Base-by-base conservation (phyloP, 1,139 yeast genomes). In the Yamadazyma triangularis region DNA sequence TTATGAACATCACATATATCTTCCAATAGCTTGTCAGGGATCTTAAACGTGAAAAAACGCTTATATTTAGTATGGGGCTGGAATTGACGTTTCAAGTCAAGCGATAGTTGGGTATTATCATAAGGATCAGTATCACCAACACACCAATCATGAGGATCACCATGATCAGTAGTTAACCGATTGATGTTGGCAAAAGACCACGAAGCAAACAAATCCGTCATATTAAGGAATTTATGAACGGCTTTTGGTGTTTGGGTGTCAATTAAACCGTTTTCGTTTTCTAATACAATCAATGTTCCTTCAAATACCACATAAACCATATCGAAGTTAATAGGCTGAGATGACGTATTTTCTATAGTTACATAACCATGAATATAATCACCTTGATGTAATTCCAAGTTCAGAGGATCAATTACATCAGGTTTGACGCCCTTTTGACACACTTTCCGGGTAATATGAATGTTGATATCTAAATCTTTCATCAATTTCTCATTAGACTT, bases 141-240 rank as follows among this genome's bases (percentile, higher is more conserved):
- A 45, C 73, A 67, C 73, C 73, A 68, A 47, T 67, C 73, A 39
- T 63, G 68, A 4, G 73, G 73, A 37, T 67, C 70, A 1, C 72
- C 73, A 34, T 64, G 52, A 41, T 68, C 74, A 5, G 73, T 66
- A 10, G 55, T 60, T 15, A 68, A 48, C 25, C 74, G 44, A 40
- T 64, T 70, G 21, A 68, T 67, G 40, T 67, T 67, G 18, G 73
- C 70, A 41, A 57, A 67, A 6, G 70, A 53, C 73, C 73, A 68
- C 23, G 65, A 59, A 2, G 74, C 74, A 48, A 63, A 67, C 21
- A 68, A 47, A 39, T 68, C 74, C 25, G 64, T 50, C 72, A 67
- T 67, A 35, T 62, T 65, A 34, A 67, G 50, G 39, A 66, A 66
- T 36, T 58, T 61, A 39, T 51, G 60, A 9, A 56, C 58, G 1